A percentile compares a stretch with the other conserved stretches of the same genome.
These are phyloP conservation scores for Mrakia hoshinonis DNA, from an alignment of 768 basidiomycete species.

Conservation along the genomic window DNA sequence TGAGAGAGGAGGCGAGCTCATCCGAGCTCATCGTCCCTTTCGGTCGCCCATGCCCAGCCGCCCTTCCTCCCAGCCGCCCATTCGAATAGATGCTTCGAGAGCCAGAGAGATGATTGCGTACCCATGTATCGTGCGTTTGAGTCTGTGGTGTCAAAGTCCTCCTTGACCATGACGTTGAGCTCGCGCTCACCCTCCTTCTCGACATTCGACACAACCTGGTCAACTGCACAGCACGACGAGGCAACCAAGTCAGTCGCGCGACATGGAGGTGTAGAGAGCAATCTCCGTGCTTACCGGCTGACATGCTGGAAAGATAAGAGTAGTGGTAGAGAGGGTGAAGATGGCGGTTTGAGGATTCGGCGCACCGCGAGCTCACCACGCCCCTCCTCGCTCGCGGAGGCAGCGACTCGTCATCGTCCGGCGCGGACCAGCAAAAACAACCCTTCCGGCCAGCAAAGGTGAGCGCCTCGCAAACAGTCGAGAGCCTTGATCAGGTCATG, in stretches of 20 bases:
- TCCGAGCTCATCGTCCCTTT: background rate
- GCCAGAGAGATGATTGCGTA: slow-evolving; percentile 26
- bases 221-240: background rate
- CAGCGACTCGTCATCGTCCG: too few species aligned
- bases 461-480: too few species aligned
- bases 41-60: background rate
- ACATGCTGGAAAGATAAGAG: background rate
- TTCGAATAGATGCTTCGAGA: background rate
- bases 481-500: too few species aligned
- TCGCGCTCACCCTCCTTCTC: slow-evolving; percentile 33
- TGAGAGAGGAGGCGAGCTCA: too few species aligned
- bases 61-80: background rate
- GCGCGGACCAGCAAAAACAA: too few species aligned
- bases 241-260: background rate
- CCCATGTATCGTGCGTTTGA: slow-evolving; percentile 38
- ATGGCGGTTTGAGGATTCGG: background rate
- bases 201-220: slow-evolving; percentile 6
- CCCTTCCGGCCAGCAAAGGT: too few species aligned
- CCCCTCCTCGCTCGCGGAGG: background rate
- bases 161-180: slow-evolving; percentile 35
- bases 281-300: background rate
- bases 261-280: background rate
- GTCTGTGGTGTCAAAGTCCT: slow-evolving; percentile 37
- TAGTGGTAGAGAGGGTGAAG: background rate
- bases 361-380: background rate